Base-by-base conservation (phyloP, 768 basidiomycete genomes). In the Daedaleopsis nitida region DNA sequence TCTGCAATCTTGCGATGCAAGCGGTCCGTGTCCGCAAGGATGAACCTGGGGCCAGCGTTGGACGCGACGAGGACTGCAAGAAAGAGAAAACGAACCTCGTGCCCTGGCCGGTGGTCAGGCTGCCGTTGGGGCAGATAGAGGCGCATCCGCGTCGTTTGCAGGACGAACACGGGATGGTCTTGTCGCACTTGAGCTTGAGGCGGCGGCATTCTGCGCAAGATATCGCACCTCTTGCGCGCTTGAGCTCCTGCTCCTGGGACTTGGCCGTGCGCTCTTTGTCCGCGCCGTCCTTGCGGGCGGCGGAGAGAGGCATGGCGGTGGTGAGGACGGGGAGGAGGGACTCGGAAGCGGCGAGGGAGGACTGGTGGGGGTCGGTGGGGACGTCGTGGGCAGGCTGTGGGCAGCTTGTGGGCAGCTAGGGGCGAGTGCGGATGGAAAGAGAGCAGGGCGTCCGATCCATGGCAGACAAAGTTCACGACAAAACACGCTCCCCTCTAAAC, bases 91-190 rank as follows among this genome's bases (percentile, higher is more conserved):
- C 82, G 59, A 66, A 88, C 88, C 89, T 80, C 43, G 89, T 91
- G 19, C 89, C 89, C 69, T 91, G 87, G 5, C 89, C 89, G 1
- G 89, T 91, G 14, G 87, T 83, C 42, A 91, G 78, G 68, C 86
- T 88, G 34, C 88, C 89, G 66, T 90, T 90, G 3, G 88, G 89
- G 73, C 90, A 92, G 56, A 92, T 91, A 12, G 86, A 86, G 6
- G 86, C 83, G 67, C 89, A 91, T 32, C 89, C 89, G 65, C 89
- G 78, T 44, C 89, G 83, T 69, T 85, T 89, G 71, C 89, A 77
- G 6, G 79, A 82, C 1, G 78, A 75, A 64, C 81, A 81, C 0
- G 78, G 79, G 16, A 80, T 82, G 3, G 82, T 88, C 73, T 91
- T 91, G 74, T 91, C 87, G 72, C 89, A 91, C 60, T 71, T 71